Percentiles rank a stretch among this genome's conserved stretches.
Evolutionary conservation across 805 yeast genomes (phyloP).

Genomic region (Cephaloascus fragrans): DNA sequence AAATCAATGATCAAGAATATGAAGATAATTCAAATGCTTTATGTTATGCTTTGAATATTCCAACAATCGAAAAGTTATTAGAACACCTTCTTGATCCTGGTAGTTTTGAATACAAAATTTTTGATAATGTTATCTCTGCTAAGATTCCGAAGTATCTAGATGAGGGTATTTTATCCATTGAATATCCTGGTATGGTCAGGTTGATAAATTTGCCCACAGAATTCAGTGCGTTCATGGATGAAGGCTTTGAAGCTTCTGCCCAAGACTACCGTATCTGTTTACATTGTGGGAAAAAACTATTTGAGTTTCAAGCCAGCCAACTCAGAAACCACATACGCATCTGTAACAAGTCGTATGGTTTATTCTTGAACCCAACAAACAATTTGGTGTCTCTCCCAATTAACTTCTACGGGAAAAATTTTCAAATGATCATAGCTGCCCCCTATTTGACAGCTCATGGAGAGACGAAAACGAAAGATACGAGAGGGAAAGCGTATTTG

Average conservation of each 20-base stretch:
- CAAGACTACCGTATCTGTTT: slow-evolving; percentile 21
- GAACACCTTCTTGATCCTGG: slow-evolving; percentile 1
- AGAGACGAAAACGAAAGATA: slow-evolving; percentile 51
- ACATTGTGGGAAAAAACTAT: slow-evolving; percentile 17
- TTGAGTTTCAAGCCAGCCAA: neutral
- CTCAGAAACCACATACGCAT: slow-evolving; percentile 1
- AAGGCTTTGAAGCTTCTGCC: slow-evolving; percentile 6
- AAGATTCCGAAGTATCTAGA: slow-evolving; percentile 16
- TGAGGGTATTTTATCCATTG: slow-evolving; percentile 19
- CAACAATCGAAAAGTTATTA: slow-evolving; percentile 15
- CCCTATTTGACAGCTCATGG: slow-evolving; percentile 74
- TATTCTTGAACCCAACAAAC: slow-evolving; percentile 6
- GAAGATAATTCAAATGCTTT: neutral
- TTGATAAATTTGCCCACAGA: slow-evolving; percentile 43
- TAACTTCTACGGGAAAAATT: slow-evolving; percentile 18
- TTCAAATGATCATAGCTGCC: slow-evolving; percentile 35
- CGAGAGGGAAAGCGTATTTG: slow-evolving; percentile 48
- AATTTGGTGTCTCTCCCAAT: slow-evolving; percentile 14
- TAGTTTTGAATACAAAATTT: slow-evolving; percentile 12
- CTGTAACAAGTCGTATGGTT: slow-evolving; percentile 4
- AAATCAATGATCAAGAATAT: slow-evolving; percentile 9
- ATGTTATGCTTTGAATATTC: slow-evolving; percentile 5
- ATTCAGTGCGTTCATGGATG: slow-evolving; percentile 15
- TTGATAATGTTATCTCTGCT: slow-evolving; percentile 13
- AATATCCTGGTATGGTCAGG: slow-evolving; percentile 45